Evolutionary conservation across 495 filamentous ascomycete species (phyloP).

Genomic region (Hypoxylon lenormandii): DNA sequence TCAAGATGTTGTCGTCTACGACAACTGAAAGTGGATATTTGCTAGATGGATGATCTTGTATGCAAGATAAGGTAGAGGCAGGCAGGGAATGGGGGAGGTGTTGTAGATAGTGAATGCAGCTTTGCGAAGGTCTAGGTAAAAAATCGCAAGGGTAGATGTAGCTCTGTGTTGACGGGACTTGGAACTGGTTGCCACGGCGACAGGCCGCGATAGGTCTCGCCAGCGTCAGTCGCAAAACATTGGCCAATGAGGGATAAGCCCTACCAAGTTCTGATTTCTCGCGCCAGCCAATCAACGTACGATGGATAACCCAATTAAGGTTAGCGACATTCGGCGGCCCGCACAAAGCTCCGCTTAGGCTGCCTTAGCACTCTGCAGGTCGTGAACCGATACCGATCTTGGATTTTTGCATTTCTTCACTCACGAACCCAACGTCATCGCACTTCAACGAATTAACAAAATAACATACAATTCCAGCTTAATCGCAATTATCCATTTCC

Average conservation of each 20-base stretch:
- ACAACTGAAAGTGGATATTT: constrained; percentile 44
- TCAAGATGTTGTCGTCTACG: constrained; percentile 27
- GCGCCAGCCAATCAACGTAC: constrained; percentile 42
- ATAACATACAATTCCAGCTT: not conserved
- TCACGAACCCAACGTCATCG: constrained; percentile 7
- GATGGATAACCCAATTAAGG: constrained; percentile 23
- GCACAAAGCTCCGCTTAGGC: constrained; percentile 24
- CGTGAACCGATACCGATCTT: constrained; percentile 17
- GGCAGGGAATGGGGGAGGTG: constrained; percentile 34
- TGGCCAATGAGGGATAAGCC: constrained; percentile 29
- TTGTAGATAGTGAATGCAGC: constrained; percentile 37
- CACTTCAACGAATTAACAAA: not conserved
- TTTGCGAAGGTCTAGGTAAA: constrained; percentile 30
- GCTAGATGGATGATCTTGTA: constrained; percentile 41
- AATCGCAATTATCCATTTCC: not conserved
- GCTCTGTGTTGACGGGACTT: constrained; percentile 39
- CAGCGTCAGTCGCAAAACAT: constrained; percentile 9
- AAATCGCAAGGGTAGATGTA: constrained; percentile 32
- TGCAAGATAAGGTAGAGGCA: constrained; percentile 48
- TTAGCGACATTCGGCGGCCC: constrained; percentile 32
- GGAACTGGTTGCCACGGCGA: constrained; percentile 38
- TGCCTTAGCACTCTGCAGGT: constrained; percentile 21
- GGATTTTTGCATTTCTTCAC: constrained; percentile 9
- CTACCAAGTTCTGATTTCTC: not conserved
- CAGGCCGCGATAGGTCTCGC: not conserved